Conservation (phyloP, 805 yeast species). For the Schizosaccharomyces japonicus region DNA sequence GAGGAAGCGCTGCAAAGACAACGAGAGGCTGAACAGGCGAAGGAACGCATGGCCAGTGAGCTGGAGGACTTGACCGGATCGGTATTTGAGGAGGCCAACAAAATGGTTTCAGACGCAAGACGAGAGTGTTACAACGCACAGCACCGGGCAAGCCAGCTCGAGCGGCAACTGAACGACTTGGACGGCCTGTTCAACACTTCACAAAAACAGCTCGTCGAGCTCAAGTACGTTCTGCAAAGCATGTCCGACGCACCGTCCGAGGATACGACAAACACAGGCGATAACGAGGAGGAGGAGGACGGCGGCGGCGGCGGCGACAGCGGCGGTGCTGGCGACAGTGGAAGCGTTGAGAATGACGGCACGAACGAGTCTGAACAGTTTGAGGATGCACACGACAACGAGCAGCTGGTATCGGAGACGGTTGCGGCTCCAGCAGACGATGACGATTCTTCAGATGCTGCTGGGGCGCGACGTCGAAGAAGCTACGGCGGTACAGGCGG, state of each 20-base stretch:
- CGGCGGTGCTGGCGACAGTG: no score
- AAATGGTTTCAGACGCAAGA: constrained; percentile 59
- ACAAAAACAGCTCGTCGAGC: constrained; percentile 36
- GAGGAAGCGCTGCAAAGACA: constrained; percentile 13
- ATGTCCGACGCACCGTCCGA: neutral
- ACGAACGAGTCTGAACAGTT: no score
- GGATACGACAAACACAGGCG: neutral
- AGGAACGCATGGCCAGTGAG: constrained; percentile 37
- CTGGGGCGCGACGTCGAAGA: no score
- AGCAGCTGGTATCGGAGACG: neutral
- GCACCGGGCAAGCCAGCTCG: constrained; percentile 17
- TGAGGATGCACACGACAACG: neutral
- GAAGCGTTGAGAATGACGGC: no score
- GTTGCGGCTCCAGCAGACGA: neutral
- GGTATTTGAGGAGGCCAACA: constrained; percentile 61
- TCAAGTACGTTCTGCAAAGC: constrained; percentile 24
- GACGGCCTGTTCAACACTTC: constrained; percentile 37
- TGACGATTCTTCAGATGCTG: no score
- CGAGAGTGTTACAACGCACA: constrained; percentile 36
- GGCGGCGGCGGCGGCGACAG: no score
- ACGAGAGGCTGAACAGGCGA: constrained; percentile 33
- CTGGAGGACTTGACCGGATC: constrained; percentile 61
- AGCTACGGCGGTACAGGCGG: no score
- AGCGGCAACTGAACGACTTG: constrained; percentile 25
- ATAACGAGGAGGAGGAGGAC: no score